phyloP scores from a whole-genome alignment of 768 basidiomycete species.

The Collybia sordida region DNA sequence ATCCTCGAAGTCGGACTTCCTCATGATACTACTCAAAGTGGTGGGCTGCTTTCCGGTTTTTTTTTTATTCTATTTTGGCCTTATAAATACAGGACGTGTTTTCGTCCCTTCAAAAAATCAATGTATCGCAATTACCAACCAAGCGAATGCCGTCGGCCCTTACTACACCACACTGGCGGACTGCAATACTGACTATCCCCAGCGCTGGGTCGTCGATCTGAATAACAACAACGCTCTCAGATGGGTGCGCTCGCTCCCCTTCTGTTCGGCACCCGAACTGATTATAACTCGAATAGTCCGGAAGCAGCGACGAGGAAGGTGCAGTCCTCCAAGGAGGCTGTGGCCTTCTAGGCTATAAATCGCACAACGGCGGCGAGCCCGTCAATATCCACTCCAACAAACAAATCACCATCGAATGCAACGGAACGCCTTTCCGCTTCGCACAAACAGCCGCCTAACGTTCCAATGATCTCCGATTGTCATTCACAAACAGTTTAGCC shows the following conservation, averaged over 20 bases:
- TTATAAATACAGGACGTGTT: too few species aligned
- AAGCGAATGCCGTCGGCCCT: too few species aligned
- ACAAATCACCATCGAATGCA: conserved; percentile 10
- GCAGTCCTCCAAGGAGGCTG: conserved; percentile 12
- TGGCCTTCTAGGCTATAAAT: conserved; percentile 10
- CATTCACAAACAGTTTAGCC: too few species aligned
- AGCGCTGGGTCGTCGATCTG: conserved; percentile 7
- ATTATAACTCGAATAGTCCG: neutral
- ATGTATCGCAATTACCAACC: too few species aligned
- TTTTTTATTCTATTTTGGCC: too few species aligned
- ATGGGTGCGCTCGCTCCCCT: conserved; percentile 1
- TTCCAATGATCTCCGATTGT: too few species aligned
- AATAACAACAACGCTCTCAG: conserved; percentile 7
- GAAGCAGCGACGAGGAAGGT: conserved; percentile 12
- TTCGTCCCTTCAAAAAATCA: too few species aligned
- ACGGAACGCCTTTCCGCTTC: conserved; percentile 8
- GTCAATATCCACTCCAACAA: conserved; percentile 7
- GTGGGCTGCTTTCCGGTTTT: too few species aligned
- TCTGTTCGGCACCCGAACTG: neutral
- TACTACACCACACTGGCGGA: too few species aligned
- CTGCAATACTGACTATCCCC: conserved; percentile 8
- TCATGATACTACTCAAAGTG: too few species aligned
- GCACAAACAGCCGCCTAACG: too few species aligned
- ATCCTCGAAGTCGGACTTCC: neutral
- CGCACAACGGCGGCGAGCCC: conserved; percentile 6